Base-by-base conservation (phyloP, 495 filamentous ascomycete genomes). In the Aspergillus nidulans region DNA sequence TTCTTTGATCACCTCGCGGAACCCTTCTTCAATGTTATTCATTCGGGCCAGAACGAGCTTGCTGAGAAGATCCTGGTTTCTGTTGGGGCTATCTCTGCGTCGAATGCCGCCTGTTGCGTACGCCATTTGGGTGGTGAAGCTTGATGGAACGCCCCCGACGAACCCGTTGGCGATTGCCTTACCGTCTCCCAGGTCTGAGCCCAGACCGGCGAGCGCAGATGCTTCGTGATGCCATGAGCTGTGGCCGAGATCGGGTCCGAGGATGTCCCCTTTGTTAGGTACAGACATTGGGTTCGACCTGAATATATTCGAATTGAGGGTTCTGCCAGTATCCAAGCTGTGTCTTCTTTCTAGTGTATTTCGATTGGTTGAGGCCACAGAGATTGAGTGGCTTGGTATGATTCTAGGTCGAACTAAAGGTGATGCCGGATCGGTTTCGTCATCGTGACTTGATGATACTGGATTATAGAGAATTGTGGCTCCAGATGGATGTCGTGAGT, bases 31-130 rank as follows among this genome's bases (percentile, higher is more conserved):
- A 7, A 97, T 81, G 26, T 86, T 87, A 58, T 91, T 91, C 87
- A 97, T 96, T 49, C 90, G 78, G 6, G 90, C 89, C n/a, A 96
- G 74, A 68, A 96, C 86, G n/a, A 95, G 72, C 45, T 88, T 82
- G 57, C 84, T 85, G 69, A 95, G 86, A 66, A 84, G 80, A 57
- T 85, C 83, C 59, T 89, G 83, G 9, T 81, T 81, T 20, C 76
- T 74, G 25, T 65, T 63, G 1, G 66, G 63, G 25, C 68, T 69
- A 7, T 66, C 67, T 8, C 49, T 19, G 46, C 75, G 73, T 38
- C 62, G 65, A 19, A 72, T 63, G 10, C 69, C 64, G 3, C 81
- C 82, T 0, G 83, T 81, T 3, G 85, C 84, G 72, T 86, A 83
- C 15, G 82, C 88, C 79, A 91, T 84, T 69, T 90, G 85, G 10